phyloP scores from a whole-genome alignment of 208 protist species.

The Leptomonas pyrrhocoris region DNA sequence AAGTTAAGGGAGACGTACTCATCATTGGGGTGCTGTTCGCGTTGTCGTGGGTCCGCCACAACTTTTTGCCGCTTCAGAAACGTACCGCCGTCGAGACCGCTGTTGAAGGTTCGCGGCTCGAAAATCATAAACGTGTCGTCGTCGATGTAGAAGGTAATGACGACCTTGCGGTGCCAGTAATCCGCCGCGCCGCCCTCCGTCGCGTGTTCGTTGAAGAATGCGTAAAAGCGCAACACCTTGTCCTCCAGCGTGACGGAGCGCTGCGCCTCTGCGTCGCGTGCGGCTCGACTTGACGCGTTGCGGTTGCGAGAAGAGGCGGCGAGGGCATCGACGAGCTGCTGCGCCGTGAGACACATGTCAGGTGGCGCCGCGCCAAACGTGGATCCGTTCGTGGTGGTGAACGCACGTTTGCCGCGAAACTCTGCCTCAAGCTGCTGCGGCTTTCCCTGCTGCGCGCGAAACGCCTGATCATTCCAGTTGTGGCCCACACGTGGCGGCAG shows the following conservation, averaged over 20 bases:
- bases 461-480: constrained; percentile 91
- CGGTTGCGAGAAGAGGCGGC: constrained; percentile 26
- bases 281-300: constrained; percentile 15
- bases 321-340: constrained; percentile 77
- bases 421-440: constrained; percentile 85
- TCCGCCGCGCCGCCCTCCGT: constrained; percentile 85
- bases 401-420: constrained; percentile 74
- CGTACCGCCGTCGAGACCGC: constrained; percentile 93
- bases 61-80: constrained; percentile 93
- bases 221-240: constrained; percentile 96
- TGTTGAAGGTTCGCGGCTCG: constrained; percentile 93
- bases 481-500: constrained; percentile 85
- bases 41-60: constrained; percentile 70
- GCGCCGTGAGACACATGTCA: constrained; percentile 59
- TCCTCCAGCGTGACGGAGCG: constrained; percentile 85
- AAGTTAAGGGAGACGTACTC: constrained; percentile 89
- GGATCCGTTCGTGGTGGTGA: constrained; percentile 51
- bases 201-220: constrained; percentile 94
- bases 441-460: constrained; percentile 77
- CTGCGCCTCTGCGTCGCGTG: constrained; percentile 20
- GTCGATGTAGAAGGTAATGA: constrained; percentile 93
- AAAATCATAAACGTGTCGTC: constrained; percentile 95
- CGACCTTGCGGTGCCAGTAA: constrained; percentile 90
- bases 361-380: constrained; percentile 46
- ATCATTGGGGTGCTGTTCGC: constrained; percentile 81